Percentiles rank a stretch among this genome's conserved stretches.
Evolutionary conservation across 2,329 filamentous ascomycete species (phyloP).

Genomic region (Colletotrichum costaricense): DNA sequence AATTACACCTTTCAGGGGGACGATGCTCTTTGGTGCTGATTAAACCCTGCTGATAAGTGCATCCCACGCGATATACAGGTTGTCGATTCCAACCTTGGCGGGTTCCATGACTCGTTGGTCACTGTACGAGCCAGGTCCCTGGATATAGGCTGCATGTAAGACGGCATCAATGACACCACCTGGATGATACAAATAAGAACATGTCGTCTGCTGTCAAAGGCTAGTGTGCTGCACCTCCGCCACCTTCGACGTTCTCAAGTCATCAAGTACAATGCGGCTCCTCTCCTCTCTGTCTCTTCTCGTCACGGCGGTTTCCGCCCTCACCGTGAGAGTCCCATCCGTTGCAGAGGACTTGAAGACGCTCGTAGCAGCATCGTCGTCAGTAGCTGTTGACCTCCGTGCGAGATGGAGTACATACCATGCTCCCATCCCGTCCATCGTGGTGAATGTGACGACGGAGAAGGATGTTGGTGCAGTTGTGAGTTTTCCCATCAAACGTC

Average conservation of each 20-base stretch:
- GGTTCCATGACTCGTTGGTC: not conserved
- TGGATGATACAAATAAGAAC: not conserved
- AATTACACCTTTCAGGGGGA: not conserved
- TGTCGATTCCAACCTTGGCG: not conserved
- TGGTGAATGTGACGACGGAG: constrained; percentile 16
- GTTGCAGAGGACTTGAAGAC: constrained; percentile 3
- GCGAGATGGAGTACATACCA: constrained; percentile 17
- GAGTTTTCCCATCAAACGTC: not conserved
- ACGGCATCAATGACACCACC: not conserved
- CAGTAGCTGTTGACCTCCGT: not conserved
- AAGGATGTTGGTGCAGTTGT: constrained; percentile 16
- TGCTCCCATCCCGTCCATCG: not conserved
- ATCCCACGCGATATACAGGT: not conserved
- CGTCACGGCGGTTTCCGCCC: not conserved
- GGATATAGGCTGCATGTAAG: not conserved
- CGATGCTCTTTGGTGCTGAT: not conserved
- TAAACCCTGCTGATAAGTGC: not conserved
- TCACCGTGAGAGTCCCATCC: not conserved
- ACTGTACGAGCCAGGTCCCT: not conserved
- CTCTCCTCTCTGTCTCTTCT: not conserved
- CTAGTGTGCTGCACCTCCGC: not conserved
- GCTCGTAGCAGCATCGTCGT: not conserved
- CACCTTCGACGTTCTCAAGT: too few species aligned
- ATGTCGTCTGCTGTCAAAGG: not conserved
- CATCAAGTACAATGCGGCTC: not conserved